Evolutionary conservation across 768 basidiomycete species (phyloP).

Genomic region (Pisolithus albus): DNA sequence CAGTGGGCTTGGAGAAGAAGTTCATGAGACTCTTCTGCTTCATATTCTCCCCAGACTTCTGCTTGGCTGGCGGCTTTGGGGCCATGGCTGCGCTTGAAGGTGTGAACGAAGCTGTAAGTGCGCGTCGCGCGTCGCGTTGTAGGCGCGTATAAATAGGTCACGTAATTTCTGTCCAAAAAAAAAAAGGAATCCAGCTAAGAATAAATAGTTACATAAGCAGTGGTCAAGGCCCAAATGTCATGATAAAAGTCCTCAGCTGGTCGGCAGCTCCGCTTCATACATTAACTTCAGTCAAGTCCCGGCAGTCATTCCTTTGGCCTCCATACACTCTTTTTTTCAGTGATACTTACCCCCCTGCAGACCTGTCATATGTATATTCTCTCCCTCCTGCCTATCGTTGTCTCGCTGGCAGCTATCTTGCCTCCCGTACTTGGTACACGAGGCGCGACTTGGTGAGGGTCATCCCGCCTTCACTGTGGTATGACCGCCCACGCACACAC

Average conservation of each 20-base stretch:
- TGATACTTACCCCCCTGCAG: neutral
- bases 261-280: too few species aligned
- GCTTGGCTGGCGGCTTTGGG: conserved; percentile 27
- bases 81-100: conserved; percentile 6
- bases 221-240: neutral
- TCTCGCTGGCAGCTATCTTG: conserved; percentile 11
- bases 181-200: neutral
- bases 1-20: conserved; percentile 45
- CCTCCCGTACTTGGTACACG: conserved; percentile 17
- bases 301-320: neutral
- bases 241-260: neutral
- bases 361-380: conserved; percentile 12
- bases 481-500: neutral
- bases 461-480: neutral
- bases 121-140: conserved; percentile 8
- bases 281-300: too few species aligned
- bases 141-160: neutral
- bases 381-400: conserved; percentile 10
- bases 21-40: conserved; percentile 74
- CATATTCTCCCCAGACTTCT: conserved; percentile 35
- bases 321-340: conserved; percentile 12
- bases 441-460: conserved; percentile 23
- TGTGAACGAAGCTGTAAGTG: neutral
- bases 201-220: neutral
- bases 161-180: neutral